Percentiles rank a stretch among this genome's conserved stretches.
Conservation (phyloP, 768 basidiomycete genomes). For the Udeniomyces megalosporus region DNA sequence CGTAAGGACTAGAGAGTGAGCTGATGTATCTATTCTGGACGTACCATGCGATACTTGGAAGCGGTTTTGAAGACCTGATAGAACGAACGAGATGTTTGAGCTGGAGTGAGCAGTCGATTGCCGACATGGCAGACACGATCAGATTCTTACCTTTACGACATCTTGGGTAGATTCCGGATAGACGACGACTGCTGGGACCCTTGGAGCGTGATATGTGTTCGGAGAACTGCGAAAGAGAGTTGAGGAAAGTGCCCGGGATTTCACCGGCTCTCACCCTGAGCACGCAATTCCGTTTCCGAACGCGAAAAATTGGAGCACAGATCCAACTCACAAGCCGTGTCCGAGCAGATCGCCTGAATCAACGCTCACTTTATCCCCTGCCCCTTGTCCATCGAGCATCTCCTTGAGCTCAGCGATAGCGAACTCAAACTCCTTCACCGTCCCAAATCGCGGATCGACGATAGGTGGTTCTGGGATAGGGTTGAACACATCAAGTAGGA, state of each 20-base stretch:
- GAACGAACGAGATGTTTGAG: too few species aligned
- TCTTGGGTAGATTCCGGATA: slow-evolving; percentile 56
- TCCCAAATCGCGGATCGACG: slow-evolving; percentile 28
- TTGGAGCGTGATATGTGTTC: slow-evolving; percentile 37
- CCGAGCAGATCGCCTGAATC: slow-evolving; percentile 29
- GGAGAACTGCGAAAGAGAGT: slow-evolving; percentile 32
- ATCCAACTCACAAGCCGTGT: slow-evolving; percentile 43
- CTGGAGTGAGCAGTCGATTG: too few species aligned
- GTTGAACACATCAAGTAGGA: slow-evolving; percentile 12
- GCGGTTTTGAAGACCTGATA: slow-evolving; percentile 53
- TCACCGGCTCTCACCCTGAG: too few species aligned
- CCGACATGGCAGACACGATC: background rate
- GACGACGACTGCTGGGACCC: slow-evolving; percentile 42
- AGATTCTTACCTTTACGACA: slow-evolving; percentile 48
- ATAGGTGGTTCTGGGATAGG: slow-evolving; percentile 9
- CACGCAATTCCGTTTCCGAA: too few species aligned
- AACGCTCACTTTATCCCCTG: slow-evolving; percentile 19
- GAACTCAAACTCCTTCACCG: slow-evolving; percentile 38
- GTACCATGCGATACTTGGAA: slow-evolving; percentile 37
- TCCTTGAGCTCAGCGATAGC: slow-evolving; percentile 40
- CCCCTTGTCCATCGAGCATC: slow-evolving; percentile 38
- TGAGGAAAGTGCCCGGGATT: too few species aligned
- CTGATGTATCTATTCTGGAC: too few species aligned
- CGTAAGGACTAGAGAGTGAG: too few species aligned
- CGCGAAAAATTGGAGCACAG: too few species aligned